Evolutionary conservation across 2,329 filamentous ascomycete species (phyloP).

Genomic region (Diaporthe eres): DNA sequence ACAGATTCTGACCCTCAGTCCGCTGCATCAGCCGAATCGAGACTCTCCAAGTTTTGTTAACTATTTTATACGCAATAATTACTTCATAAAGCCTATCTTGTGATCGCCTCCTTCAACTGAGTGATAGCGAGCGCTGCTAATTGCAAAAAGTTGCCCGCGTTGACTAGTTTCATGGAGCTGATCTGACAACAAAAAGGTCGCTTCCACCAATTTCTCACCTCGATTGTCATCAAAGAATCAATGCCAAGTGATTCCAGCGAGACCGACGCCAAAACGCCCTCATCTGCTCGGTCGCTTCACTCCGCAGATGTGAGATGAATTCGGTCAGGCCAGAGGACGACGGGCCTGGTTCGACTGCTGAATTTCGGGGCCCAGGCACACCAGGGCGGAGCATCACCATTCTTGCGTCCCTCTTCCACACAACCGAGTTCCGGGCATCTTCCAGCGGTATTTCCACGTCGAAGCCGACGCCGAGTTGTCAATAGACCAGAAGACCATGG

Average conservation of each 20-base stretch:
- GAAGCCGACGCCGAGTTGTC: slow-evolving; percentile 47
- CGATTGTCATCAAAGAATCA: slow-evolving; percentile 41
- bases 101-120: too few relatives aligned
- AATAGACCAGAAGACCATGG: slow-evolving; percentile 34
- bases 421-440: slow-evolving; percentile 37
- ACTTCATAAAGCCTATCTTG: too few relatives aligned
- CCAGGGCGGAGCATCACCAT: neutral
- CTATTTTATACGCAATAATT: too few relatives aligned
- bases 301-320: too few relatives aligned
- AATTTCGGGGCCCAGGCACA: too few relatives aligned
- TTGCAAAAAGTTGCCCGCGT: neutral
- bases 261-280: neutral
- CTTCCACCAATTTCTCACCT: slow-evolving; percentile 39
- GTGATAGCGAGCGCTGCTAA: neutral
- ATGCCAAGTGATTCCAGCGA: slow-evolving; percentile 36
- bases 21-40: too few relatives aligned
- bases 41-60: too few relatives aligned
- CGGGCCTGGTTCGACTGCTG: too few relatives aligned
- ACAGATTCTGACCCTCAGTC: too few relatives aligned
- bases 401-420: slow-evolving; percentile 9
- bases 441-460: slow-evolving; percentile 45
- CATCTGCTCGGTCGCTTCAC: neutral
- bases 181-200: neutral
- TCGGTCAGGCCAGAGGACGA: too few relatives aligned
- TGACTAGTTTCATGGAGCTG: neutral